Base-by-base conservation (phyloP, 768 basidiomycete species). In the Boletus subparvulus region DNA sequence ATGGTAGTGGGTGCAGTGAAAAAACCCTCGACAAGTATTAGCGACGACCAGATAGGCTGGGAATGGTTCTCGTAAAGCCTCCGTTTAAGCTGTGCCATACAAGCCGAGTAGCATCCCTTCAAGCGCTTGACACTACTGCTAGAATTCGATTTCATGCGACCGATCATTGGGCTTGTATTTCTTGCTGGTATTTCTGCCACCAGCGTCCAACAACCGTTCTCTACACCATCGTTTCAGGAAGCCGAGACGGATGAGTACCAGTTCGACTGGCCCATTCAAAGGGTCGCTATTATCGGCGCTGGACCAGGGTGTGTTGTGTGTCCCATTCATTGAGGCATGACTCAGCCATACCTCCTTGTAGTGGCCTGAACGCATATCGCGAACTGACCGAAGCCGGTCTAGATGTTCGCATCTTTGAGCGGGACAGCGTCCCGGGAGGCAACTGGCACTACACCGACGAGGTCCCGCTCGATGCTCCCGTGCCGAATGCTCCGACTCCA, bases 371-470 rank as follows among this genome's bases (percentile, higher is more conserved):
- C 9, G 59, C 62, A 37, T 64, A 56, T 32, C 52, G 42, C 4
- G 55, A 64, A 30, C 42, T 64, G 48, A 56, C 51, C 3, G 55
- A 64, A 39, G 62, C 44, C 0, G 63, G 63, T 28, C 24, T 65
- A 1, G 42, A 64, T 4, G 63, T 61, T 10, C 59, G 62, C 16
- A 16, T 65, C 7, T 65, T 65, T 8, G 63, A 64, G 28, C 5
- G 28, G 28, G 28, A 28, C 6, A 53, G 35, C 19, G 54, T 55
- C 3, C 63, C 63, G 0, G 60, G 56, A 3, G 56, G 63, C 1
- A 54, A 42, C 45, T 65, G 63, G 56, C 56, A 65, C 45, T 55
- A 64, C 39, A 60, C 62, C 2, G 62, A 64, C 42, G 62, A 61
- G 16, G 14, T 50, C 6, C 46, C 63, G 0, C 50, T 51, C 13